phyloP scores from a whole-genome alignment of 345 rosid species.

The Brassica incana region DNA sequence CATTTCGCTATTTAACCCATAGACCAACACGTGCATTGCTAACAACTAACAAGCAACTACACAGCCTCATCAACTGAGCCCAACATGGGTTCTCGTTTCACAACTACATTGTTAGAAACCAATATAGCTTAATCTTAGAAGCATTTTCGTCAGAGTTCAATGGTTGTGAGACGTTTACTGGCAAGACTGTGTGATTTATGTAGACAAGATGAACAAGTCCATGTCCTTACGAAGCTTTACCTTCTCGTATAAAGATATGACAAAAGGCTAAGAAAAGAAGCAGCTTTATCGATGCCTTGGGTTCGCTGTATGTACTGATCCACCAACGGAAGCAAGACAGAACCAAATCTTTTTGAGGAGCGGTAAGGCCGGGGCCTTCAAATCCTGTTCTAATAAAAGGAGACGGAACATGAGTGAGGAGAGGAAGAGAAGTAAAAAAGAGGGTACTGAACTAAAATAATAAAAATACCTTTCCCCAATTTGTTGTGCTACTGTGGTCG shows the following conservation, averaged over 20 bases:
- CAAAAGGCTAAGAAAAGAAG: conserved; percentile 81
- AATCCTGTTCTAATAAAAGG: conserved; percentile 78
- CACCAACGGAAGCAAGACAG: conserved; percentile 89
- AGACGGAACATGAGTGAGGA: conserved; percentile 15
- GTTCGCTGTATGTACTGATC: conserved; percentile 78
- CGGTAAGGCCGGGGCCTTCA: conserved; percentile 92
- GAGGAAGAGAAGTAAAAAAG: background rate
- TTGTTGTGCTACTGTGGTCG: too few species aligned
- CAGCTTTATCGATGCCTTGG: conserved; percentile 89
- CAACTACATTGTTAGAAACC: background rate
- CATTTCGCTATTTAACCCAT: background rate
- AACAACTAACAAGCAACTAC: background rate
- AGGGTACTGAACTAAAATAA: too few species aligned
- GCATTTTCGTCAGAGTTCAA: background rate
- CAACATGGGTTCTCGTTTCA: background rate
- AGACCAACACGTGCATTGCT: background rate
- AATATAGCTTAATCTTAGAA: background rate
- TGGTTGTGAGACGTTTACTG: background rate
- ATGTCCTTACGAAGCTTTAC: conserved; percentile 37
- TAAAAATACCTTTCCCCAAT: conserved; percentile 50
- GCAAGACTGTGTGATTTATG: background rate
- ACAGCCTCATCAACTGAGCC: background rate
- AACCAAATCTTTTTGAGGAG: conserved; percentile 87
- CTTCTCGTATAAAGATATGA: conserved; percentile 89
- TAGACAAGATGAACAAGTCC: background rate